Conservation (phyloP, 2,329 filamentous ascomycete genomes). For the Penicillium sp. region DNA sequence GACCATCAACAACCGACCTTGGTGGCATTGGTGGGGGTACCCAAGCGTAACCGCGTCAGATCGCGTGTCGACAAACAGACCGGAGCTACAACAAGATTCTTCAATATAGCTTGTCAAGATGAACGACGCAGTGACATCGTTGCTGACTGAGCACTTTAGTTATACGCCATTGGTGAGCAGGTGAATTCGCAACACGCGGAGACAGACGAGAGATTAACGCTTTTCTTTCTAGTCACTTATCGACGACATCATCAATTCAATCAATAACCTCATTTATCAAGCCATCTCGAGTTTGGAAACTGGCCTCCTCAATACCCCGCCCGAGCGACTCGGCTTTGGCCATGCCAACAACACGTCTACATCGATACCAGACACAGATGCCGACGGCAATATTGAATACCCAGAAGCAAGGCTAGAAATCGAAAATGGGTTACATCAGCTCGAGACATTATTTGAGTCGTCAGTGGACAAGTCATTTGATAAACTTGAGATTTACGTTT, state of each 20-base stretch:
- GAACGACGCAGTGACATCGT: conserved; percentile 48
- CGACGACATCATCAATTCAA: conserved; percentile 95
- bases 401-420: conserved; percentile 65
- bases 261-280: conserved; percentile 89
- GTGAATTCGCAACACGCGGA: background rate
- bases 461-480: conserved; percentile 83
- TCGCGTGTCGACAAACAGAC: background rate
- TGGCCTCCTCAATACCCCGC: conserved; percentile 69
- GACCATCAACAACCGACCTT: background rate
- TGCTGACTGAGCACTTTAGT: conserved; percentile 92
- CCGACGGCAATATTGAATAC: conserved; percentile 44
- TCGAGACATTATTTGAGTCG: conserved; percentile 76
- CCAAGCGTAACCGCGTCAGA: background rate
- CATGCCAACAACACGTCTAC: conserved; percentile 42
- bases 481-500: conserved; percentile 81
- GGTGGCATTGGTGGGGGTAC: too few relatives aligned
- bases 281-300: conserved; percentile 84
- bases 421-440: conserved; percentile 79
- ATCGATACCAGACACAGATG: conserved; percentile 44
- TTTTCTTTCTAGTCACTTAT: conserved; percentile 67
- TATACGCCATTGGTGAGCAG: conserved; percentile 80
- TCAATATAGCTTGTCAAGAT: conserved; percentile 23
- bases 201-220: conserved; percentile 12
- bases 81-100: too few relatives aligned
- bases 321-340: conserved; percentile 75